These are phyloP conservation scores for Pluteus cervinus DNA, from an alignment of 768 basidiomycete genomes.

Conservation along the genomic window DNA sequence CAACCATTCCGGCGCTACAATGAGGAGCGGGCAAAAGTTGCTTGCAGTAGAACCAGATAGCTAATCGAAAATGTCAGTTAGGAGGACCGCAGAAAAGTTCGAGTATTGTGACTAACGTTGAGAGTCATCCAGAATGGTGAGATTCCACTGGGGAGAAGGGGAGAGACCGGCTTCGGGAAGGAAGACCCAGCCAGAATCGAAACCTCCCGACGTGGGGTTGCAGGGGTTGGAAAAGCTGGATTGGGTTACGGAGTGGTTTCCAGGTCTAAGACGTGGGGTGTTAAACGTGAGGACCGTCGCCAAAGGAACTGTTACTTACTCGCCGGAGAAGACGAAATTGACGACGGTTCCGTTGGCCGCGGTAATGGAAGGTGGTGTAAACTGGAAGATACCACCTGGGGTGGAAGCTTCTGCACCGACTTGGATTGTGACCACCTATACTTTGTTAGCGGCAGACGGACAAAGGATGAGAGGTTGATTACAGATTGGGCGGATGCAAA, in stretches of 20 bases:
- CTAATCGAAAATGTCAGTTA: conserved; percentile 19
- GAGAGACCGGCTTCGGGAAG: conserved; percentile 23
- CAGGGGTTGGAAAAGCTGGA: conserved; percentile 41
- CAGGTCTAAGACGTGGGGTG: conserved; percentile 25
- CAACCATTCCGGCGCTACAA: conserved; percentile 42
- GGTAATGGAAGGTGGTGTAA: conserved; percentile 35
- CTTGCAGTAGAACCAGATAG: conserved; percentile 59
- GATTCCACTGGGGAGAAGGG: conserved; percentile 35
- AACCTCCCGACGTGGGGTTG: conserved; percentile 36
- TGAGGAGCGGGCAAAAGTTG: conserved; percentile 34
- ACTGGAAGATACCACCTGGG: conserved; percentile 36
- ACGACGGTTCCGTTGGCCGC: conserved; percentile 39
- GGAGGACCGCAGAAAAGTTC: conserved; percentile 6
- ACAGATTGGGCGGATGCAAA: conserved; percentile 18
- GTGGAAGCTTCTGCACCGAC: conserved; percentile 29
- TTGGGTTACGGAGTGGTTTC: conserved; percentile 51
- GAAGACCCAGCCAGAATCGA: conserved; percentile 48
- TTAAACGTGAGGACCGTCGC: neutral
- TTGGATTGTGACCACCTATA: conserved; percentile 19
- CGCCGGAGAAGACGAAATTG: conserved; percentile 44
- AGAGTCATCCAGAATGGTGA: conserved; percentile 43
- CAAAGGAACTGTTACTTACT: conserved; percentile 25
- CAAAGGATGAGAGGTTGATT: conserved; percentile 3
- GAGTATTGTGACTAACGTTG: conserved; percentile 29
- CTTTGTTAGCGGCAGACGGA: neutral